These are phyloP conservation scores for Amanita pseudoporphyria DNA, from an alignment of 768 basidiomycete genomes.

Conservation along the genomic window DNA sequence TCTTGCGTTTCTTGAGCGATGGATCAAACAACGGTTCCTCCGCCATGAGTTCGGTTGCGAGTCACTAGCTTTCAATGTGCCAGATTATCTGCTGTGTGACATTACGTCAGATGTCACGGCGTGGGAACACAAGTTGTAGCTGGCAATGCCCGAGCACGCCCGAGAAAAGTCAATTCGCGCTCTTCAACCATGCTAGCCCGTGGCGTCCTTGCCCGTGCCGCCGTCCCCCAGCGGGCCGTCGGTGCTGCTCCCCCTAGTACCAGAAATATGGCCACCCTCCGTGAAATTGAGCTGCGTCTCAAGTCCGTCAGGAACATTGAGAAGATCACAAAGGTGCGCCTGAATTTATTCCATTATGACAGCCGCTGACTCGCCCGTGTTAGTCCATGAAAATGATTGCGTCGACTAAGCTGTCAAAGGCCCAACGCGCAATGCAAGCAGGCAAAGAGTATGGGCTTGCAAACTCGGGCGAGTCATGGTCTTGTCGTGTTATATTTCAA, in stretches of 20 bases:
- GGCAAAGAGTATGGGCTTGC: constrained; percentile 92
- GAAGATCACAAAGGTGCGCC: constrained; percentile 94
- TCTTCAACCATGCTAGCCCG: constrained; percentile 36
- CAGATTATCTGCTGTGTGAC: neutral
- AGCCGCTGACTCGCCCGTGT: neutral
- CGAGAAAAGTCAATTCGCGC: constrained; percentile 22
- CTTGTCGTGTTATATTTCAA: neutral
- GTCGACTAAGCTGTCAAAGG: constrained; percentile 92
- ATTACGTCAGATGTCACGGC: constrained; percentile 2
- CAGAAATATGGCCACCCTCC: constrained; percentile 93
- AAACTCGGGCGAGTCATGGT: constrained; percentile 61
- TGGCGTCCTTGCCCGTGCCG: constrained; percentile 32
- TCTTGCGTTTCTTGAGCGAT: constrained; percentile 80
- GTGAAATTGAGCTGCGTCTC: constrained; percentile 92
- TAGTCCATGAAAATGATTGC: constrained; percentile 99
- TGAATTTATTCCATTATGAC: neutral
- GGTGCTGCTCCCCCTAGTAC: constrained; percentile 40
- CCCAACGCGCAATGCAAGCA: constrained; percentile 84
- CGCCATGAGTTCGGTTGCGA: constrained; percentile 28
- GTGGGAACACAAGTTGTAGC: constrained; percentile 1
- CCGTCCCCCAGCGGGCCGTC: constrained; percentile 23
- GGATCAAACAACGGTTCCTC: constrained; percentile 79
- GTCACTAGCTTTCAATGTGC: too few species aligned
- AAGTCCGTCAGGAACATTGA: constrained; percentile 97
- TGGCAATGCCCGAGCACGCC: constrained; percentile 31